Percentiles rank a stretch among this genome's conserved stretches.
phyloP scores from a whole-genome alignment of 2,329 filamentous ascomycete species.

The Claviceps sp. region DNA sequence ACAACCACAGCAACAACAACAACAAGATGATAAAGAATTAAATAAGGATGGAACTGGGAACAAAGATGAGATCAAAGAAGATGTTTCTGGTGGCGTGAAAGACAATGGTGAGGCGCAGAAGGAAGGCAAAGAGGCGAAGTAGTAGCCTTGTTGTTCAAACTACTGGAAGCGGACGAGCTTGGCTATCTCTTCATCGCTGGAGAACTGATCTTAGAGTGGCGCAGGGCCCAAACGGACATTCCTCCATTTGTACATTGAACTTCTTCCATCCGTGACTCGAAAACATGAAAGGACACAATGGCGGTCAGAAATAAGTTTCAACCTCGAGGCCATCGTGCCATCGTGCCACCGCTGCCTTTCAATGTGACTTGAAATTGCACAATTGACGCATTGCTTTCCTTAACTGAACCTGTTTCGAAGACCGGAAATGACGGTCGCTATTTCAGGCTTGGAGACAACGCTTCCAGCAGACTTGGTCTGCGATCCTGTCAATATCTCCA shows the following conservation, averaged over 20 bases:
- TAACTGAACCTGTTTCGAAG: neutral
- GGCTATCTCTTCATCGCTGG: neutral
- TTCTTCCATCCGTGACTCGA: neutral
- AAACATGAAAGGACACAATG: neutral
- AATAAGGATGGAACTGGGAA: constrained; percentile 58
- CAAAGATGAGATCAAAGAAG: constrained; percentile 46
- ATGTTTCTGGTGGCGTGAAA: constrained; percentile 30
- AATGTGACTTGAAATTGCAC: neutral
- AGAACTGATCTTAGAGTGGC: neutral
- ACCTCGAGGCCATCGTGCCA: neutral
- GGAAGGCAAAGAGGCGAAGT: constrained; percentile 40
- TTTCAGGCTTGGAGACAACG: constrained; percentile 46
- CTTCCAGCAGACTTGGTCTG: constrained; percentile 46
- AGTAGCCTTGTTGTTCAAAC: constrained; percentile 12
- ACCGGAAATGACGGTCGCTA: constrained; percentile 54
- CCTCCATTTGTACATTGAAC: neutral
- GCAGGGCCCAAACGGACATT: neutral
- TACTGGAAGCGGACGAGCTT: neutral
- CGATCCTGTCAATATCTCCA: constrained; percentile 45
- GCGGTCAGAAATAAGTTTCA: neutral
- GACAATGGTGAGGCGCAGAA: constrained; percentile 41
- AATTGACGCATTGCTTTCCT: neutral
- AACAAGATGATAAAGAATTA: constrained; percentile 88
- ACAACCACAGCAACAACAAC: constrained; percentile 73
- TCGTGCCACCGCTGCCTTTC: neutral